Evolutionary conservation across 1,284 basidiomycete genomes (phyloP), one percentile per base, ranked within the genome.

Genomic region (Marasmius fiardii): DNA sequence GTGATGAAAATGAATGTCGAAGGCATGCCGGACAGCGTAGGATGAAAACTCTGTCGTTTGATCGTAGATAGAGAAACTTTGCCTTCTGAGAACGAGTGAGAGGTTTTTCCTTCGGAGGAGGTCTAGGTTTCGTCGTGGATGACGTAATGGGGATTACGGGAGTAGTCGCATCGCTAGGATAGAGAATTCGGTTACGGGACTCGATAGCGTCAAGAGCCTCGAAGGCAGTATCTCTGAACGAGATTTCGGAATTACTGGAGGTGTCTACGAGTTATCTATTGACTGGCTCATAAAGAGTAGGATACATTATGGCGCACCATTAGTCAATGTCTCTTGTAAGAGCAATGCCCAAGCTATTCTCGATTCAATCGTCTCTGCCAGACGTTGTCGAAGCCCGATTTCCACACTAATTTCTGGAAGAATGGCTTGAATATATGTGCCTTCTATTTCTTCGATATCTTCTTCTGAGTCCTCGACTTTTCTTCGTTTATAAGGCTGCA

Each of bases 301-400:
- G 23, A 37, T n/a, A 60, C 31, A 39, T n/a, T 11, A 21, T 31
- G 10, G 59, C 61, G 50, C 44, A 68, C 69, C 71, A 60, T 64
- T 68, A 55, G 68, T 61, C 18, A 88, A 66, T 14, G 78, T 71
- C n/a, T 84, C 72, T 61, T 84, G 76, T 48, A 90, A 67, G 18
- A 78, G 61, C 24, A 77, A 63, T 24, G 86, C 86, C 88, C 88
- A 90, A 54, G 79, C 74, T 33, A 90, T 80, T 45, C 88, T 79
- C 12, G 81, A 79, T 61, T 85, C 74, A 5, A 86, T 67, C 2
- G 82, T 82, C 33, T 77, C 71, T 20, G 74, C 73, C 47, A 90
- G 68, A 51, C 83, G 77, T 56, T 79, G 67, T 51, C 83, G 77
- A 16, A 90, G 63, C 3, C 78, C 73, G 41, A 90, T 82, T 64